Base-by-base conservation (phyloP, 805 yeast genomes). In the Starmerella sp. region DNA sequence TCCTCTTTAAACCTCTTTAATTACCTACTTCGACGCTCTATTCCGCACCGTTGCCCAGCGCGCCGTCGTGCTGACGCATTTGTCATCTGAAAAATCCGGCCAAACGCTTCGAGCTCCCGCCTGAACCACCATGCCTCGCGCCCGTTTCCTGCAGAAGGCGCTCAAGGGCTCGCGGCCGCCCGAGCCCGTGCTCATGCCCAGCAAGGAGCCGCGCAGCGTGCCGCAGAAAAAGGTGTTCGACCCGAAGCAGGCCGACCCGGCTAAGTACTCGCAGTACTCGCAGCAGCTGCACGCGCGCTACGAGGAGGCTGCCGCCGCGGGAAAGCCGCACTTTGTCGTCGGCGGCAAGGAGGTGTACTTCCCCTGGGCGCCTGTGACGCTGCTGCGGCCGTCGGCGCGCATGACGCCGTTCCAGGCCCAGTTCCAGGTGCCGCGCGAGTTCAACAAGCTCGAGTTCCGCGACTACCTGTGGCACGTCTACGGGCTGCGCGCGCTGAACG, bases 351-450 rank as follows among this genome's bases (percentile, higher is more conserved):
- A 84, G 59, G 74, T 85, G 9, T 90, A 80, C 67, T 86, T 91
- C 69, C 98, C 98, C 35, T 81, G 81, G 58, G 96, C 95, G 0
- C 76, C 91, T 58, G 75, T 91, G 39, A 80, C 86, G 51, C 74
- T 91, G 35, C 72, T 93, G 59, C 79, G 95, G 66, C 96, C 97
- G 14, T 86, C 86, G 65, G 96, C 97, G n/a, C 86, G 86, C 66
- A 95, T 87, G 71, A 86, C 96, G 0, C 99, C 99, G 48, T 90
- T 86, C 72, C 97, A 89, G 71, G 97, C 97, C 50, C 89, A 88
- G 69, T 93, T 93, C 71, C 80, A 86, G 60, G 98, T 95, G 17
- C 98, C 99, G 14, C 81, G 85, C 66, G 80, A 86, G 54, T 90
- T 93, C 77, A 93, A 93, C 75, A 91, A 90, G 69, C 75, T 93